Percentiles rank a stretch among this genome's conserved stretches.
Conservation (phyloP, 2,329 filamentous ascomycete species). For the Fusarium sp. region DNA sequence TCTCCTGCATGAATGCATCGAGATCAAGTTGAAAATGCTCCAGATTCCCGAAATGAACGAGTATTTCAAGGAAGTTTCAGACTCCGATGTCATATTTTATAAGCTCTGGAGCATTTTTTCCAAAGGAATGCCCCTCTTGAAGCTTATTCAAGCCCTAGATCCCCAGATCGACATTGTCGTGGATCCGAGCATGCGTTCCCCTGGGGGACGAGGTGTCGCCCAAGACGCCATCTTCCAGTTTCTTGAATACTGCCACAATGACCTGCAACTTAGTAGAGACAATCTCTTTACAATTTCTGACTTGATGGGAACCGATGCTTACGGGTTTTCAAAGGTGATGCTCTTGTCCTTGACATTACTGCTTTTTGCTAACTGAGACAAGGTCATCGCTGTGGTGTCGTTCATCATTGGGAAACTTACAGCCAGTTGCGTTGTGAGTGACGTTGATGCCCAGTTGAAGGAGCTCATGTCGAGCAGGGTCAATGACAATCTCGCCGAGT, state of each 20-base stretch:
- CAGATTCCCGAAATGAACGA: not conserved
- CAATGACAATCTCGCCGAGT: not conserved
- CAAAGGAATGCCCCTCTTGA: not conserved
- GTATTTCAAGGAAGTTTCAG: not conserved
- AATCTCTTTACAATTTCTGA: not conserved
- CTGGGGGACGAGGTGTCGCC: not conserved
- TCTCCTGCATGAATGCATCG: not conserved
- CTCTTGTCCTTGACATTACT: not conserved
- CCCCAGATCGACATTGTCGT: not conserved
- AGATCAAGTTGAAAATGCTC: not conserved
- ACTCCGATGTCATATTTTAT: not conserved
- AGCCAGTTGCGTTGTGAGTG: not conserved
- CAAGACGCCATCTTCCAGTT: not conserved
- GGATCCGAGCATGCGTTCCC: not conserved
- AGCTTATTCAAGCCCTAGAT: not conserved
- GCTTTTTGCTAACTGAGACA: not conserved
- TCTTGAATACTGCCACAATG: not conserved
- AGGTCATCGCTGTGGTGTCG: not conserved
- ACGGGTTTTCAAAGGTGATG: not conserved
- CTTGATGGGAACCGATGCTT: not conserved
- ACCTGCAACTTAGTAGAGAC: not conserved
- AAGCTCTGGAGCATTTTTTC: not conserved
- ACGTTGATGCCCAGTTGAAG: not conserved
- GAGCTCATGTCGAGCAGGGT: not conserved
- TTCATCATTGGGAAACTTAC: not conserved